These are phyloP conservation scores for Dryadomyces quercivorus DNA, from an alignment of 2,329 filamentous ascomycete species.

Conservation along the genomic window DNA sequence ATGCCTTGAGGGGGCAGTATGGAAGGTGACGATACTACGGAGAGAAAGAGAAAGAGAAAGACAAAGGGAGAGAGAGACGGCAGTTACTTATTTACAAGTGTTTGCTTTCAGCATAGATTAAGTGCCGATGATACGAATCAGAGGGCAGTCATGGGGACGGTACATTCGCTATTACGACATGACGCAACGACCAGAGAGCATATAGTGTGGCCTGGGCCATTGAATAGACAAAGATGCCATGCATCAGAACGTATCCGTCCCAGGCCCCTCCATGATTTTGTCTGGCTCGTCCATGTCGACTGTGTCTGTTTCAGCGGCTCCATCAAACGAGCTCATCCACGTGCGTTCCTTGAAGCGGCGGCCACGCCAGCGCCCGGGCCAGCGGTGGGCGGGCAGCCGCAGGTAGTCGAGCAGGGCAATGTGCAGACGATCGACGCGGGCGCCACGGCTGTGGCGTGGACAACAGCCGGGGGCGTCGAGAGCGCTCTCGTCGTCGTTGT, in stretches of 20 bases:
- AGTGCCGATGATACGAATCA: not conserved
- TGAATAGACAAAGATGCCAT: not conserved
- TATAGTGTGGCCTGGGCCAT: not conserved
- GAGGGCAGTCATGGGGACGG: not conserved
- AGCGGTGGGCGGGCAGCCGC: not conserved
- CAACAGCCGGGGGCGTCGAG: not conserved
- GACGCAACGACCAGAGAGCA: not conserved
- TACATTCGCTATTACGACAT: not conserved
- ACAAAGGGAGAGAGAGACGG: no score
- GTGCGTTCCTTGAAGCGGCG: not conserved
- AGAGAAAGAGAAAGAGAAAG: not conserved
- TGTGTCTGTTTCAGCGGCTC: not conserved
- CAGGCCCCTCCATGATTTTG: no score
- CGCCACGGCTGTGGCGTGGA: not conserved
- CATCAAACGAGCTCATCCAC: constrained; percentile 7
- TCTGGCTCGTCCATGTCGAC: not conserved
- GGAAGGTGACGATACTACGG: not conserved
- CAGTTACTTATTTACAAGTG: no score
- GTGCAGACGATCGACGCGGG: not conserved
- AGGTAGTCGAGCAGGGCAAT: not conserved
- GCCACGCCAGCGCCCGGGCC: not conserved
- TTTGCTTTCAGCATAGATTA: not conserved
- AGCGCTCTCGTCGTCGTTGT: not conserved
- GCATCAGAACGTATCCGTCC: not conserved
- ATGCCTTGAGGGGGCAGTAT: constrained; percentile 40